phyloP scores from a whole-genome alignment of 768 basidiomycete species.

The Pleurotus djamor region DNA sequence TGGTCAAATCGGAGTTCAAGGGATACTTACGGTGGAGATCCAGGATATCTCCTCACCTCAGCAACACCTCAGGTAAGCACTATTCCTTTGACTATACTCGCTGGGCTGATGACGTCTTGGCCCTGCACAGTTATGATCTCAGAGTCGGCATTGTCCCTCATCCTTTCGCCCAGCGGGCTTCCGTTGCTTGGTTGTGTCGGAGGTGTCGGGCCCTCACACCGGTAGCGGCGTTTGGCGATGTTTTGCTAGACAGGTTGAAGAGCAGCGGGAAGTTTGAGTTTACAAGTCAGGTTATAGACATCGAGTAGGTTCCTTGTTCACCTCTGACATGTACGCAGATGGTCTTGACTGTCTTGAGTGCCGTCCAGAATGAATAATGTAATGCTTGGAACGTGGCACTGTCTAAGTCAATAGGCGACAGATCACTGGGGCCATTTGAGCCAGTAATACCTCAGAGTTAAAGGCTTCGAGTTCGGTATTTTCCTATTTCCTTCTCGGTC shows the following conservation, averaged over 20 bases:
- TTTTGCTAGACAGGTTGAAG: slow-evolving; percentile 65
- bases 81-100: not conserved
- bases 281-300: slow-evolving; percentile 42
- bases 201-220: slow-evolving; percentile 86
- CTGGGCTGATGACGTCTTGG: slow-evolving; percentile 3
- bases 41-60: slow-evolving; percentile 65
- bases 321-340: too few species aligned
- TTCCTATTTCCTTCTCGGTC: too few species aligned
- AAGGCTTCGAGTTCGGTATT: too few species aligned
- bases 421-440: too few species aligned
- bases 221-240: slow-evolving; percentile 77
- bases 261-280: slow-evolving; percentile 56
- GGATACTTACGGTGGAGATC: slow-evolving; percentile 69
- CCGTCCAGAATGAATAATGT: too few species aligned
- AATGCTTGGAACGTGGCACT: too few species aligned
- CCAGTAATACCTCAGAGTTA: too few species aligned
- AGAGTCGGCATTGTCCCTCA: slow-evolving; percentile 74
- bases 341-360: too few species aligned
- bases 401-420: too few species aligned
- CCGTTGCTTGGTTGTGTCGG: slow-evolving; percentile 60
- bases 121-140: slow-evolving; percentile 59
- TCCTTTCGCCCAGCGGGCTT: slow-evolving; percentile 53
- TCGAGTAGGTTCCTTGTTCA: too few species aligned
- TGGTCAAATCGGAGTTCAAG: slow-evolving; percentile 60
- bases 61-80: slow-evolving; percentile 48